These are phyloP conservation scores for Biscogniauxia sp. DNA, from an alignment of 2,329 filamentous ascomycete species.

Conservation along the genomic window DNA sequence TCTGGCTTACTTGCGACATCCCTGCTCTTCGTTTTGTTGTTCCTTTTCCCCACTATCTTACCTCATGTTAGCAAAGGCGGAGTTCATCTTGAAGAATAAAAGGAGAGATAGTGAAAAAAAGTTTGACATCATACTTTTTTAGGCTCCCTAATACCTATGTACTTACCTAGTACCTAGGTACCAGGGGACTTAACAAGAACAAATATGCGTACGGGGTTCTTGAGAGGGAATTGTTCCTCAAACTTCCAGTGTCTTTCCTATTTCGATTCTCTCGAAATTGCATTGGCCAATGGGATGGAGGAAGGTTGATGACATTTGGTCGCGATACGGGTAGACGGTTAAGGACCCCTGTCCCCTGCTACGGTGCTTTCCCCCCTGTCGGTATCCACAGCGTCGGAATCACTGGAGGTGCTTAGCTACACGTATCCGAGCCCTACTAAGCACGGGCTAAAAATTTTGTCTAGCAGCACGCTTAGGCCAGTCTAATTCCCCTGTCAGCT, in stretches of 20 bases:
- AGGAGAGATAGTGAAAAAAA: neutral
- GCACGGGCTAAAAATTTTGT: neutral
- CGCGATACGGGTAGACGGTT: neutral
- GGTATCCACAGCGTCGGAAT: neutral
- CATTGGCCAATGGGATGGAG: constrained; percentile 13
- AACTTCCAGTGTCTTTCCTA: constrained; percentile 18
- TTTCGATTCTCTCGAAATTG: constrained; percentile 15
- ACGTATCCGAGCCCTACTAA: neutral
- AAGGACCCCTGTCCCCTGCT: neutral
- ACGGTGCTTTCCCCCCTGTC: neutral
- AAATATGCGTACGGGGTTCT: neutral
- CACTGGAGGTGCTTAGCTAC: neutral
- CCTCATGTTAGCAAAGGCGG: too few species aligned
- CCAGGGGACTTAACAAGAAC: neutral
- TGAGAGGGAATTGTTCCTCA: constrained; percentile 4
- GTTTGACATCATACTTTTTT: neutral
- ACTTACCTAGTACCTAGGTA: too few species aligned
- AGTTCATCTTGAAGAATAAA: neutral
- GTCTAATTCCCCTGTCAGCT: neutral
- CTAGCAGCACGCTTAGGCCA: neutral
- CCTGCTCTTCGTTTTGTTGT: too few species aligned
- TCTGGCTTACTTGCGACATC: too few species aligned
- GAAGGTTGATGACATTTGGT: constrained; percentile 4
- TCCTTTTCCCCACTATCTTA: too few species aligned
- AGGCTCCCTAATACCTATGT: neutral